phyloP scores from a whole-genome alignment of 345 rosid species.

The Hibiscus mutabilis region DNA sequence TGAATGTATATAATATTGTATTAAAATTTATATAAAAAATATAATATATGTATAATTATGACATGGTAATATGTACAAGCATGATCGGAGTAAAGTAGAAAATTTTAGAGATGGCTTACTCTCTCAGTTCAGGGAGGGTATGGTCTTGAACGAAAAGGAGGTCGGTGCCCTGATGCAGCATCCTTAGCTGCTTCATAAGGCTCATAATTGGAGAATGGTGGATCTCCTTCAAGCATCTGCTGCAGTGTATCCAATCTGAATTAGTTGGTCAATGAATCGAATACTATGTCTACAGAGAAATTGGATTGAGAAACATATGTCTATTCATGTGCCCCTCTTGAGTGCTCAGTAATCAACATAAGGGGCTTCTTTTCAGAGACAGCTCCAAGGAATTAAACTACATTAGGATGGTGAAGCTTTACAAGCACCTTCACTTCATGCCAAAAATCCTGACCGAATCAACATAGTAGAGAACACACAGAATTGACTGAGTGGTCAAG shows the following conservation, averaged over 20 bases:
- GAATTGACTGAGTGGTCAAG: no score
- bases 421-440: slow-evolving; percentile 96
- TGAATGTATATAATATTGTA: no score
- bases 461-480: slow-evolving; percentile 10
- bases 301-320: slow-evolving; percentile 13
- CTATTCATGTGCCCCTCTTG: slow-evolving; percentile 68
- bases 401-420: slow-evolving; percentile 97
- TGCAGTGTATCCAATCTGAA: no score
- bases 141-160: no score
- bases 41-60: no score
- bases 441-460: slow-evolving; percentile 93
- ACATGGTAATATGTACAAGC: no score
- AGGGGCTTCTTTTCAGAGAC: slow-evolving; percentile 98
- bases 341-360: slow-evolving; percentile 88
- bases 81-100: no score
- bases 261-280: no score
- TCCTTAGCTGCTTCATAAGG: background rate
- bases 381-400: slow-evolving; percentile 96
- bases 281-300: background rate
- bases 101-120: no score
- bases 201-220: background rate
- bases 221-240: background rate
- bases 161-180: no score
- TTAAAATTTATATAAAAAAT: no score
- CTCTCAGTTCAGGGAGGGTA: no score